Evolutionary conservation across 2,329 filamentous ascomycete genomes (phyloP).

Genomic region (Amesomyces nigricolor): DNA sequence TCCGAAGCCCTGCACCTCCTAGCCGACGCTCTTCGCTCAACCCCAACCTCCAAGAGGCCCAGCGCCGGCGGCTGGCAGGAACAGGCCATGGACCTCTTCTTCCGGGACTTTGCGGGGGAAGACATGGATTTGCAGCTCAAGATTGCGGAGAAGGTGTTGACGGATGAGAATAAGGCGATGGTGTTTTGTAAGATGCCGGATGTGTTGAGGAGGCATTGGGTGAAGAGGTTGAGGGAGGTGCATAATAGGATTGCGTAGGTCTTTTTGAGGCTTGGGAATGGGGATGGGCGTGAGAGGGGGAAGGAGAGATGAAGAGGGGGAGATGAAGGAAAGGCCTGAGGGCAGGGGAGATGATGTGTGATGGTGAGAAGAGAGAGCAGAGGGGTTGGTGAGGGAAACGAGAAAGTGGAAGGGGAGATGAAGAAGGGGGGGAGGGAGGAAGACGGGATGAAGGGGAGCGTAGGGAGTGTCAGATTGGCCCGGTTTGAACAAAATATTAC

Average conservation of each 20-base stretch:
- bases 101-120: conserved; percentile 52
- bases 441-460: too few species aligned
- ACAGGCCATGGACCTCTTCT: conserved; percentile 54
- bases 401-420: too few species aligned
- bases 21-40: conserved; percentile 38
- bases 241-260: conserved; percentile 24
- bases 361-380: too few species aligned
- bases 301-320: too few species aligned
- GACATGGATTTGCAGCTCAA: conserved; percentile 54
- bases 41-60: conserved; percentile 16
- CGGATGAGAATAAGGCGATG: conserved; percentile 56
- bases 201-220: conserved; percentile 50
- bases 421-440: not conserved
- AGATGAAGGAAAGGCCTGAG: too few species aligned
- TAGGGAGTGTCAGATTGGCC: not conserved
- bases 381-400: too few species aligned
- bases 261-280: too few species aligned
- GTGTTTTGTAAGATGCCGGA: conserved; percentile 57
- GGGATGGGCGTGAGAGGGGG: too few species aligned
- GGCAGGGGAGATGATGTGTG: too few species aligned
- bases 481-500: too few species aligned
- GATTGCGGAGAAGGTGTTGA: conserved; percentile 53
- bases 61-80: conserved; percentile 45
- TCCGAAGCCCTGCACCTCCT: conserved; percentile 30
- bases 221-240: conserved; percentile 46